A percentile compares a stretch with the other conserved stretches of the same genome.
These are phyloP conservation scores for Trichosporon sp. DNA, from an alignment of 1,284 basidiomycete genomes.

Conservation along the genomic window DNA sequence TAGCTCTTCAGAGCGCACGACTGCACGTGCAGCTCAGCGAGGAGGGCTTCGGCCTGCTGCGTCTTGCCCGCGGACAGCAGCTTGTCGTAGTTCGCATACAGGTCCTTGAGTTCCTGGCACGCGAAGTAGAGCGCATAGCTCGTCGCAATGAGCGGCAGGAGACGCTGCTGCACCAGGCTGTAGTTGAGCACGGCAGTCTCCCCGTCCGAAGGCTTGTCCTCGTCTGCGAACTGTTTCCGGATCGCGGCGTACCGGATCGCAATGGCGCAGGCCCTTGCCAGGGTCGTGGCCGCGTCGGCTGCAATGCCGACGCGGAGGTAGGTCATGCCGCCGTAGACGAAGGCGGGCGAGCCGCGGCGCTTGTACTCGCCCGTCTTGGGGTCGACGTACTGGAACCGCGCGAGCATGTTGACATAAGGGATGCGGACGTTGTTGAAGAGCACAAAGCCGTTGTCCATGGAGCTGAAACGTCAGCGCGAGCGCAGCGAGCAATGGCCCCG, in stretches of 20 bases:
- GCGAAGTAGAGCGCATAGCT: slow-evolving; percentile 63
- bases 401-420: slow-evolving; percentile 63
- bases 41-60: slow-evolving; percentile 24
- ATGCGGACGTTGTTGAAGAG: slow-evolving; percentile 63
- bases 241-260: slow-evolving; percentile 63
- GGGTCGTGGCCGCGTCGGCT: slow-evolving; percentile 60
- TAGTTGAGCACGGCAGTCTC: slow-evolving; percentile 64
- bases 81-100: slow-evolving; percentile 46
- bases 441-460: slow-evolving; percentile 60
- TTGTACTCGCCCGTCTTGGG: slow-evolving; percentile 56
- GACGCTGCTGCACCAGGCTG: slow-evolving; percentile 63
- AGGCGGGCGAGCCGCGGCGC: slow-evolving; percentile 60
- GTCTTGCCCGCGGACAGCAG: slow-evolving; percentile 19
- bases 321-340: slow-evolving; percentile 63
- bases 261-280: slow-evolving; percentile 62
- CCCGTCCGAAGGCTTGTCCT: slow-evolving; percentile 48
- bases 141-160: slow-evolving; percentile 63
- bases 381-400: slow-evolving; percentile 62
- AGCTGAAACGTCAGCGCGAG: slow-evolving; percentile 18
- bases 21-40: slow-evolving; percentile 27
- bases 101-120: slow-evolving; percentile 55
- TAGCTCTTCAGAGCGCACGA: slow-evolving; percentile 28
- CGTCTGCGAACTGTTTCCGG: slow-evolving; percentile 61
- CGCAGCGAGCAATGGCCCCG: neutral
- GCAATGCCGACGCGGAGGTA: slow-evolving; percentile 62